A percentile compares a stretch with the other conserved stretches of the same genome.
phyloP scores from a whole-genome alignment of 2,329 filamentous ascomycete species.

The Thermomyces lanuginosus region DNA sequence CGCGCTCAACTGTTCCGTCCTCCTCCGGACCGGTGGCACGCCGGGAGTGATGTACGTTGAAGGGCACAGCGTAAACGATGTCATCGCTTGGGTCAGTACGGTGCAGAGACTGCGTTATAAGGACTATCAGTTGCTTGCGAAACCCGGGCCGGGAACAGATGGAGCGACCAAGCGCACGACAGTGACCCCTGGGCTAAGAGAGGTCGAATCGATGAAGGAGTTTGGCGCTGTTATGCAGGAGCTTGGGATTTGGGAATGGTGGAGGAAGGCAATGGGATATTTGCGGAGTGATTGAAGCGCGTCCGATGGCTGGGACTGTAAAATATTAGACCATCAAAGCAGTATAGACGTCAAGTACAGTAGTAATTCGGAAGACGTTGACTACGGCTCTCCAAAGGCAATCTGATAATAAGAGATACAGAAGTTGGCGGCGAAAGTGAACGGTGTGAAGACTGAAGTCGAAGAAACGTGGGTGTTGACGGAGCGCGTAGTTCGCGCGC shows the following conservation, averaged over 20 bases:
- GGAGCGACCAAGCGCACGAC: constrained; percentile 4
- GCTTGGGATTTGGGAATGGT: constrained; percentile 46
- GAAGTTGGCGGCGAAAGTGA: too few relatives aligned
- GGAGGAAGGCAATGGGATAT: constrained; percentile 50
- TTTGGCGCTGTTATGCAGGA: constrained; percentile 47
- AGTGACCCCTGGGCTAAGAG: constrained; percentile 29
- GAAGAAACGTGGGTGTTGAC: too few relatives aligned
- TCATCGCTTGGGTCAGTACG: constrained; percentile 46
- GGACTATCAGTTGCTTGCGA: constrained; percentile 48
- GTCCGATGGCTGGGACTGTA: too few relatives aligned
- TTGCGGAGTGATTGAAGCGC: too few relatives aligned
- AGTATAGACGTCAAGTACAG: too few relatives aligned
- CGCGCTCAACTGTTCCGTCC: constrained; percentile 43
- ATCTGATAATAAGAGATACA: too few relatives aligned
- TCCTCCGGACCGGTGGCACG: constrained; percentile 50
- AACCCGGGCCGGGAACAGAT: constrained; percentile 29
- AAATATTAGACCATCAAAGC: too few relatives aligned
- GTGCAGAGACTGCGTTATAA: constrained; percentile 55
- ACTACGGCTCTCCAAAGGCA: too few relatives aligned
- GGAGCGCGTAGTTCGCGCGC: too few relatives aligned
- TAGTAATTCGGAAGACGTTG: too few relatives aligned
- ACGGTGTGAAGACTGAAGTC: too few relatives aligned
- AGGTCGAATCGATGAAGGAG: constrained; percentile 47
- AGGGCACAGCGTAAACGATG: constrained; percentile 35
- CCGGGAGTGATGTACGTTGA: constrained; percentile 71